These are phyloP conservation scores for Globisporangium recalcitrans DNA, from an alignment of 352 stramenopile species.

Conservation along the genomic window DNA sequence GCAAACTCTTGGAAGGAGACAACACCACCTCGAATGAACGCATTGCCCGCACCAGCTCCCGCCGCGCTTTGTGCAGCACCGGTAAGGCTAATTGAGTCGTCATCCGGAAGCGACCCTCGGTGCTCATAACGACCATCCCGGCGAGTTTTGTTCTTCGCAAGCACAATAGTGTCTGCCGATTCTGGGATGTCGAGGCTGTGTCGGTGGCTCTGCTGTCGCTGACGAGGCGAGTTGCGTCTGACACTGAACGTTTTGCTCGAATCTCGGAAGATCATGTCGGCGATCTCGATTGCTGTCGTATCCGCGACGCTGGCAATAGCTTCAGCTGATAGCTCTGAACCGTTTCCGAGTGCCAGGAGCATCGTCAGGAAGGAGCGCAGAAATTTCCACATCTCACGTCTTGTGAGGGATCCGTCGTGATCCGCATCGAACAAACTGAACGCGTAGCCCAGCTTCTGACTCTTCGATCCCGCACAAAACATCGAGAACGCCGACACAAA, in stretches of 20 bases:
- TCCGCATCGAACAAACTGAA: conserved; percentile 90
- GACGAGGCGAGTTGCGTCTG: conserved; percentile 22
- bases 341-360: conserved; percentile 91
- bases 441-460: conserved; percentile 90
- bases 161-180: conserved; percentile 33
- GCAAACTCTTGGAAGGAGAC: conserved; percentile 85
- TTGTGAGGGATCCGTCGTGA: conserved; percentile 85
- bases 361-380: conserved; percentile 93
- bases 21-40: conserved; percentile 66
- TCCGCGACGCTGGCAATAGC: conserved; percentile 77
- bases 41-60: conserved; percentile 55
- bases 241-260: conserved; percentile 77
- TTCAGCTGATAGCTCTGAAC: conserved; percentile 72
- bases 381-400: conserved; percentile 91
- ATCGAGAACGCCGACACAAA: conserved; percentile 93
- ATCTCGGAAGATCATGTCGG: conserved; percentile 79
- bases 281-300: conserved; percentile 76
- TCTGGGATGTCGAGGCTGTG: conserved; percentile 57
- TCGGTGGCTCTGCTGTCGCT: conserved; percentile 31
- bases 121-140: conserved; percentile 58
- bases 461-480: conserved; percentile 94
- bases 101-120: conserved; percentile 60
- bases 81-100: conserved; percentile 46
- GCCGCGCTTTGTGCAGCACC: conserved; percentile 47
- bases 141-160: conserved; percentile 25